Evolutionary conservation across 2,329 filamentous ascomycete species (phyloP), one percentile per base, ranked within the genome.

Genomic region (Mycocentrospora acerina): DNA sequence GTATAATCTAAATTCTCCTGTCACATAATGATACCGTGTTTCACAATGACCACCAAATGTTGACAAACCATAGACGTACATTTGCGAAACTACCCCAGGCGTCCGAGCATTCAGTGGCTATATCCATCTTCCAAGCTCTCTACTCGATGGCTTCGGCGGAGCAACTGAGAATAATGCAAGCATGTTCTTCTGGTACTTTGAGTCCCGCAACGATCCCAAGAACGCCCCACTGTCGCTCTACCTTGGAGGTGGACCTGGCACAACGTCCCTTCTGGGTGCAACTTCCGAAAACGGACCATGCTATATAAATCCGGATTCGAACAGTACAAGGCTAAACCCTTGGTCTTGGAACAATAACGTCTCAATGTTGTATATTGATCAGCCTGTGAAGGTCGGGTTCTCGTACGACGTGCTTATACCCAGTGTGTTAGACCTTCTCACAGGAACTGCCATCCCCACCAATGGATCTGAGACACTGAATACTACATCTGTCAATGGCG

Each of bases 301-400:
- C 36, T 39, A 36, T 24, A 46, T 55, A 43, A 52, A 51, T 29
- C 14, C 31, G 7, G 51, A 57, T 22, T 46, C 41, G 0, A 57
- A 57, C 22, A 50, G 43, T 15, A 57, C 52, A 11, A 45, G 37
- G 19, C 35, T 37, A 6, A 52, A 53, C 13, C 36, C 43, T 4
- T 54, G 48, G 48, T 52, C 48, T 7, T 62, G 56, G 46, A 63
- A 62, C 48, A 62, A 59, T 29, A 58, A 60, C 18, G 55, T 59
- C 16, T 59, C 62, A 35, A 62, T 62, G 62, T 73, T 87, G n/a
- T 86, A 83, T 62, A 77, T 87, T 50, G 83, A 87, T 53, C 81
- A 86, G 62, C 84, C 79, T 7, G 75, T 73, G 13, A 75, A 80
- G 40, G 75, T 79, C 4, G 79, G 80, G 3, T 80, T 81, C 57